Evolutionary conservation across 768 basidiomycete genomes (phyloP).

Genomic region (Albatrellus ellisii): DNA sequence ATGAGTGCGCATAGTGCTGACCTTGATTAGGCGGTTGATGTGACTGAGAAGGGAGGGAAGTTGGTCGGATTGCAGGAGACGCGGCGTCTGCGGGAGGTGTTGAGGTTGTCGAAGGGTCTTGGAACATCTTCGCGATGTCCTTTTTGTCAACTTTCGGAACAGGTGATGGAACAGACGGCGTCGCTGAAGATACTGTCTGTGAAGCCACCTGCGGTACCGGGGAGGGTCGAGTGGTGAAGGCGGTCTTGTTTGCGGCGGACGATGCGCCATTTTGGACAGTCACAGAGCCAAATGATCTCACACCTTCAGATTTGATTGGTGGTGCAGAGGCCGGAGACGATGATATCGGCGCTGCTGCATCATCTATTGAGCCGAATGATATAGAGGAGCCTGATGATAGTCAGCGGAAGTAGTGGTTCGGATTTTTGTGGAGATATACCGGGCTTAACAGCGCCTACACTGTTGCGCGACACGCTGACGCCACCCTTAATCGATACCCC

Average conservation of each 20-base stretch:
- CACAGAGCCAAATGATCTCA: slow-evolving; percentile 77
- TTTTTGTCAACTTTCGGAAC: slow-evolving; percentile 27
- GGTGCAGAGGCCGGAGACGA: slow-evolving; percentile 65
- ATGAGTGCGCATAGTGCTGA: slow-evolving; percentile 8
- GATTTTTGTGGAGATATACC: slow-evolving; percentile 31
- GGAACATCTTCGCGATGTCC: slow-evolving; percentile 52
- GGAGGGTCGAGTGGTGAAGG: slow-evolving; percentile 9
- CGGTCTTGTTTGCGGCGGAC: slow-evolving; percentile 9
- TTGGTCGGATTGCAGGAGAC: slow-evolving; percentile 34
- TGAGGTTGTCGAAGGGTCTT: slow-evolving; percentile 25
- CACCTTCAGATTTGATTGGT: slow-evolving; percentile 47
- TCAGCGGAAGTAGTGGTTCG: slow-evolving; percentile 4
- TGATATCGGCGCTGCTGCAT: slow-evolving; percentile 60
- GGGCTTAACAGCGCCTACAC: slow-evolving; percentile 53
- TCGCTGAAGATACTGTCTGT: slow-evolving; percentile 12
- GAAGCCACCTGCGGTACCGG: slow-evolving; percentile 22
- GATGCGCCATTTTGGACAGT: slow-evolving; percentile 30
- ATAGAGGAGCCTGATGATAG: slow-evolving; percentile 43
- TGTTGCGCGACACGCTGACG: slow-evolving; percentile 56
- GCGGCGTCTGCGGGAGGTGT: slow-evolving; percentile 14
- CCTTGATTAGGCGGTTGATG: slow-evolving; percentile 19
- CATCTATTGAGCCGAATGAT: slow-evolving; percentile 87
- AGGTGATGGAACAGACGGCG: slow-evolving; percentile 12
- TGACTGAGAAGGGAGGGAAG: slow-evolving; percentile 40
- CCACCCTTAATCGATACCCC: slow-evolving; percentile 70